A percentile compares a stretch with the other conserved stretches of the same genome.
Evolutionary conservation across 2,329 filamentous ascomycete species (phyloP).

Genomic region (Acrocalymma vagum): DNA sequence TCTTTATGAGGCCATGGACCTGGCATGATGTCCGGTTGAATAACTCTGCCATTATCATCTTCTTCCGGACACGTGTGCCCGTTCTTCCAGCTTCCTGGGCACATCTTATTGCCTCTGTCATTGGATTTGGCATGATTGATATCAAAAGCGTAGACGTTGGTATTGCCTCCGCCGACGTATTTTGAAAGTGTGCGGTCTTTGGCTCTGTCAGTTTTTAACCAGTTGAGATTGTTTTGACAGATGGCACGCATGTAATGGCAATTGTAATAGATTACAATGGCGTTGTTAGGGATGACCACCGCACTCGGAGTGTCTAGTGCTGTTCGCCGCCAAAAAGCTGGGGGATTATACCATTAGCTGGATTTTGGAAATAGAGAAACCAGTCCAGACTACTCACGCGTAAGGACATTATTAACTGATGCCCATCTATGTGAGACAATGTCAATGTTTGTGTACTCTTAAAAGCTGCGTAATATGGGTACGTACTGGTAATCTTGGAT

Average conservation of each 20-base stretch:
- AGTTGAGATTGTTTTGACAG: conserved; percentile 11
- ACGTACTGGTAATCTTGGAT: conserved; percentile 11
- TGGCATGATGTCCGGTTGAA: conserved; percentile 8
- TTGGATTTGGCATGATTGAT: conserved; percentile 3
- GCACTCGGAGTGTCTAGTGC: conserved; percentile 2
- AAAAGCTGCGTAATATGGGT: background rate
- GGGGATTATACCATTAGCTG: conserved; percentile 1
- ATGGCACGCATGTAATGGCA: conserved; percentile 14
- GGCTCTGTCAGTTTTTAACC: conserved; percentile 1
- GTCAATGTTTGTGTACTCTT: background rate
- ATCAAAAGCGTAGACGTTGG: conserved; percentile 8
- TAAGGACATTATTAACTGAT: conserved; percentile 1
- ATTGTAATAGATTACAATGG: conserved; percentile 8
- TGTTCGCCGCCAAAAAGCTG: conserved; percentile 7
- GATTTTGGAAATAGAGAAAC: background rate
- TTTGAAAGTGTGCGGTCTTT: conserved; percentile 1
- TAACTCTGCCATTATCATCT: background rate
- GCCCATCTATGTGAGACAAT: conserved; percentile 1
- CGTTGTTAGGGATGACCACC: conserved; percentile 6
- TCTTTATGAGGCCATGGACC: conserved; percentile 5
- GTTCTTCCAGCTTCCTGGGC: conserved; percentile 3
- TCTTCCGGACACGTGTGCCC: conserved; percentile 1
- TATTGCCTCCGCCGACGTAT: conserved; percentile 2
- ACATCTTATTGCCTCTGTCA: conserved; percentile 6
- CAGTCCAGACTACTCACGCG: background rate